Evolutionary conservation across 306 rosid species (phyloP), one percentile per base, ranked within the genome.

Genomic region (Vigna radiata): DNA sequence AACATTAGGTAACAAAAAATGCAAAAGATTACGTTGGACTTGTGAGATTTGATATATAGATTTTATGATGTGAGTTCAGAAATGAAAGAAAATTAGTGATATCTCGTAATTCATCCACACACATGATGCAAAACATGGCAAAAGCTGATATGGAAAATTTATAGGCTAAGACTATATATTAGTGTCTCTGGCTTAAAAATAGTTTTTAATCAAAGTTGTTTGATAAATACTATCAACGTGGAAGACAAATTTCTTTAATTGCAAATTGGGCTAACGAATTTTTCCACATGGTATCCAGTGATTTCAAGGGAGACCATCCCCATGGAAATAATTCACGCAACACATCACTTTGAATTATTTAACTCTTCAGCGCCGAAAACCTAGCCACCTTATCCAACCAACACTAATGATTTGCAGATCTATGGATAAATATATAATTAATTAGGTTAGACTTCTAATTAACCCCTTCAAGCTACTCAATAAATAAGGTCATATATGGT

Each of bases 321-420:
- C 60, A 18, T 54, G 83, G 82, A 75, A 82, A 82, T 77, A 85
- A 68, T 72, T 75, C 48, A 79, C 53, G 61, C 25, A 17, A 79
- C 53, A 52, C 70, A 62, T 71, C 21, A 7, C 10, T 64, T 58
- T 41, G 25, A 55, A 65, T 72, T 82, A 82, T 79, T 76, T 70
- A 60, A 79, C 50, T 76, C 66, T 3, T 25, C 17, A 29, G 53
- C 79, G 70, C 83, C 75, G 81, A 77, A 70, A 78, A 78, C 73
- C 82, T 78, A 69, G 47, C 72, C 62, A 58, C 65, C 81, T 83
- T 59, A 37, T 64, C 55, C 43, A 83, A 68, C 77, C 75, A 41
- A 39, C 31, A 36, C 39, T 10, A 7, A 31, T 43, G 4, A 41
- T 18, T 39, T 36, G 9, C 17, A 39, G 8, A 18, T 66, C n/a